These are phyloP conservation scores for Bretschneidera sinensis DNA, from an alignment of 345 rosid genomes.

Conservation along the genomic window DNA sequence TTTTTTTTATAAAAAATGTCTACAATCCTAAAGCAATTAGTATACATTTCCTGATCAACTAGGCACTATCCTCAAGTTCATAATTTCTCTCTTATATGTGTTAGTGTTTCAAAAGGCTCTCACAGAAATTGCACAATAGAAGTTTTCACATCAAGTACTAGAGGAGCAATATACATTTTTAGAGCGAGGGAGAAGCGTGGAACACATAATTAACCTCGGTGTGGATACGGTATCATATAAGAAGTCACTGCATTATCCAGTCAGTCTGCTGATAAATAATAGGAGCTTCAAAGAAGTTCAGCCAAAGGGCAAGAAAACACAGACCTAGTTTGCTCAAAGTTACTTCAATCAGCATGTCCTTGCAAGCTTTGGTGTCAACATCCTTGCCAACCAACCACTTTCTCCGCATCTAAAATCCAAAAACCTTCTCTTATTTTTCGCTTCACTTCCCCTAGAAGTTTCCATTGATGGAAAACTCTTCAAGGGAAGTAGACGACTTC, in stretches of 20 bases:
- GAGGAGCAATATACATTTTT: too few species aligned
- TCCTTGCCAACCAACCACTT: constrained; percentile 35
- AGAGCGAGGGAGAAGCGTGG: too few species aligned
- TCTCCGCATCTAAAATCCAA: constrained; percentile 35
- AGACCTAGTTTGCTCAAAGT: neutral
- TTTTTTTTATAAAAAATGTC: too few species aligned
- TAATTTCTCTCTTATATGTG: too few species aligned
- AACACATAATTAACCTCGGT: neutral
- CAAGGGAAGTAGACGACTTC: constrained; percentile 36
- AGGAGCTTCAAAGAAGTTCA: too few species aligned
- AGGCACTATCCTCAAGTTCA: too few species aligned
- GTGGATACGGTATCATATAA: neutral
- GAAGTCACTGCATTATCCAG: neutral
- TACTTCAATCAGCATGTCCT: constrained; percentile 36
- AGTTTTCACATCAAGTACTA: neutral
- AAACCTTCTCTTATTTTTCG: constrained; percentile 29
- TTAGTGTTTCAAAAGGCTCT: neutral
- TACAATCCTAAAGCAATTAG: too few species aligned
- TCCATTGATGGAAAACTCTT: constrained; percentile 24
- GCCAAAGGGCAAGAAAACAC: too few species aligned
- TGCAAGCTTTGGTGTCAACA: constrained; percentile 42
- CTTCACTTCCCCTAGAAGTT: constrained; percentile 17
- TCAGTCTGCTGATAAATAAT: neutral
- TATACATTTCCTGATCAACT: too few species aligned
- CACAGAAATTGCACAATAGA: neutral